A percentile compares a stretch with the other conserved stretches of the same genome.
Conservation (phyloP, 768 basidiomycete species). For the Russula brevipes region DNA sequence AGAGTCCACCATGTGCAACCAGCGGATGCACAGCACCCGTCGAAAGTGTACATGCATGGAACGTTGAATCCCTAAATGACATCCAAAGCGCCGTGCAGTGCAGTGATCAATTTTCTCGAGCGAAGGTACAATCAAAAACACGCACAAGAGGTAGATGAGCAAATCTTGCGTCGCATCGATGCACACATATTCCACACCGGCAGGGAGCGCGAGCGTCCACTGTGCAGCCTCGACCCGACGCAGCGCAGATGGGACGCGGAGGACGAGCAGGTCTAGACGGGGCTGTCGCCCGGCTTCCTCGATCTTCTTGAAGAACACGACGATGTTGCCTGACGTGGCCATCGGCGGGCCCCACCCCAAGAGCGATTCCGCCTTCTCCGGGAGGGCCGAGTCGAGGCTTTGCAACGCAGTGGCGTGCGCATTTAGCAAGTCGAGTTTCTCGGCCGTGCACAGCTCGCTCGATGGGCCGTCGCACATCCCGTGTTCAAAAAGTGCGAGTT, state of each 20-base stretch:
- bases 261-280: neutral
- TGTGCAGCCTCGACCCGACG: slow-evolving; percentile 9
- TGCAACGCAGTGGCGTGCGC: slow-evolving; percentile 3
- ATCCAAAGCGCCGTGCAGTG: neutral
- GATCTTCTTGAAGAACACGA: slow-evolving; percentile 5
- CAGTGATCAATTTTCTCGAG: too few species aligned
- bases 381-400: neutral
- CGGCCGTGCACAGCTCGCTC: neutral
- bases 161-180: slow-evolving; percentile 17
- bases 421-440: slow-evolving; percentile 7
- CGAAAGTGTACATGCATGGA: slow-evolving; percentile 8
- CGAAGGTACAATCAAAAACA: neutral
- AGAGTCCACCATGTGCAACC: neutral
- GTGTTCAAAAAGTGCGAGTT: slow-evolving; percentile 7
- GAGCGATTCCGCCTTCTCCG: neutral
- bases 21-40: neutral
- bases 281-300: too few species aligned
- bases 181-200: neutral
- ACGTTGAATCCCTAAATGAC: neutral
- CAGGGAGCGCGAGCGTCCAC: slow-evolving; percentile 5
- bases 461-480: slow-evolving; percentile 11
- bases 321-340: slow-evolving; percentile 2
- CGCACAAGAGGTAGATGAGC: slow-evolving; percentile 12
- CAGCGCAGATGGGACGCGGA: slow-evolving; percentile 7
- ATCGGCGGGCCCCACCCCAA: slow-evolving; percentile 9